These are phyloP conservation scores for Lophiostoma macrostomum DNA, from an alignment of 495 filamentous ascomycete species.

Conservation along the genomic window DNA sequence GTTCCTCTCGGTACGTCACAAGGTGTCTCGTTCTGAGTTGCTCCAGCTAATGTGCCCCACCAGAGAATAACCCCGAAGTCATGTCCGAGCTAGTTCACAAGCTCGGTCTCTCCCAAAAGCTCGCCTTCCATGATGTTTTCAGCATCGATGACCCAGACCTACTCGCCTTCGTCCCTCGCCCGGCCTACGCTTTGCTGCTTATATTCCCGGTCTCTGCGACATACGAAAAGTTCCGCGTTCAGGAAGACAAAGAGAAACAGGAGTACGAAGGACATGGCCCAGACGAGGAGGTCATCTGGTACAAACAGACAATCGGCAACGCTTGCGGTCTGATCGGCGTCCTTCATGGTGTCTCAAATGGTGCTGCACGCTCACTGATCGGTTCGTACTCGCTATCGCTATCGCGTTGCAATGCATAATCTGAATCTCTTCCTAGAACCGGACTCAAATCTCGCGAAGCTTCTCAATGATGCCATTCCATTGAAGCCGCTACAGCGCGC, in stretches of 20 bases:
- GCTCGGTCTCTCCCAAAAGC: slow-evolving; percentile 50
- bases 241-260: slow-evolving; percentile 40
- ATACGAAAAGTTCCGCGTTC: slow-evolving; percentile 49
- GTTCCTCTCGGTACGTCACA: slow-evolving; percentile 33
- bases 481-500: slow-evolving; percentile 43
- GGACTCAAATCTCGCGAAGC: slow-evolving; percentile 31
- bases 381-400: slow-evolving; percentile 26
- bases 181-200: slow-evolving; percentile 56
- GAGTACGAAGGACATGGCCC: slow-evolving; percentile 51
- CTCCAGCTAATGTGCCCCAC: slow-evolving; percentile 8
- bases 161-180: slow-evolving; percentile 55
- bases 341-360: slow-evolving; percentile 58
- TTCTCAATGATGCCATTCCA: slow-evolving; percentile 43
- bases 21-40: background rate
- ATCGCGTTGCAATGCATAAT: slow-evolving; percentile 9
- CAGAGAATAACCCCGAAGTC: slow-evolving; percentile 65
- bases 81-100: slow-evolving; percentile 53
- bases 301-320: slow-evolving; percentile 63
- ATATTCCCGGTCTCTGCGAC: slow-evolving; percentile 50
- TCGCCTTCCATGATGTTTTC: slow-evolving; percentile 60
- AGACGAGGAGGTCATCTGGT: slow-evolving; percentile 59
- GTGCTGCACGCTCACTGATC: slow-evolving; percentile 45
- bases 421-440: slow-evolving; percentile 24
- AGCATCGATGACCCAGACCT: slow-evolving; percentile 55
- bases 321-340: slow-evolving; percentile 64